Base-by-base conservation (phyloP, 495 filamentous ascomycete species). In the Astrocystis sublimbata region DNA sequence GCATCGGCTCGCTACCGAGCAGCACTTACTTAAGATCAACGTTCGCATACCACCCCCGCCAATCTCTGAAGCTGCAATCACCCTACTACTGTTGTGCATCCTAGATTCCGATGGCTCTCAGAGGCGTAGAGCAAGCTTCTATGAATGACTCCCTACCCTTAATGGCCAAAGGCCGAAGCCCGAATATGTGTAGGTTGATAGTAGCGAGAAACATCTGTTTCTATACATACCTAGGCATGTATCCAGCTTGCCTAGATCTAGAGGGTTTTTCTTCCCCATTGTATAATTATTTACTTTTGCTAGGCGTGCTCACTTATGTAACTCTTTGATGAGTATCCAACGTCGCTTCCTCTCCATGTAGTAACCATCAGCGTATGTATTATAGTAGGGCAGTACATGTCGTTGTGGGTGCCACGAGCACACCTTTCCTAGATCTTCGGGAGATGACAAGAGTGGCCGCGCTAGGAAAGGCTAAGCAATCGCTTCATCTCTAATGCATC, bases 381-480 rank as follows among this genome's bases (percentile, higher is more conserved):
- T n/a, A n/a, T n/a, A n/a, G n/a, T n/a, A n/a, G n/a, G n/a, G n/a
- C n/a, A n/a, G n/a, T n/a, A n/a, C n/a, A n/a, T n/a, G 46, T 67
- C 38, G 57, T 55, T 38, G 60, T 63, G 59, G 68, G 70, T 70
- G 68, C 65, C 70, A 72, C 70, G 68, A 68, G 63, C 63, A 63
- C 53, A 68, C 62, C 45, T 63, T 64, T 64, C n/a, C 52, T 53
- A 55, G 68, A 70, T 72, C 65, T 65, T 70, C 68, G 70, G 70
- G 70, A 72, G 68, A 70, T 70, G 70, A 72, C 68, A 64, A 72
- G 68, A 70, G 68, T 72, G 70, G 63, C 66, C 51, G 26, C 36
- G 24, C 42, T 46, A 54, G 28, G 19, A 41, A 40, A 13, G 31
- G 41, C 30, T 36, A 58, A n/a, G n/a, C n/a, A n/a, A 19, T 23